Percentiles rank a stretch among this genome's conserved stretches.
Evolutionary conservation across 2,329 filamentous ascomycete species (phyloP).

Genomic region (Lasiodiplodia sp.): DNA sequence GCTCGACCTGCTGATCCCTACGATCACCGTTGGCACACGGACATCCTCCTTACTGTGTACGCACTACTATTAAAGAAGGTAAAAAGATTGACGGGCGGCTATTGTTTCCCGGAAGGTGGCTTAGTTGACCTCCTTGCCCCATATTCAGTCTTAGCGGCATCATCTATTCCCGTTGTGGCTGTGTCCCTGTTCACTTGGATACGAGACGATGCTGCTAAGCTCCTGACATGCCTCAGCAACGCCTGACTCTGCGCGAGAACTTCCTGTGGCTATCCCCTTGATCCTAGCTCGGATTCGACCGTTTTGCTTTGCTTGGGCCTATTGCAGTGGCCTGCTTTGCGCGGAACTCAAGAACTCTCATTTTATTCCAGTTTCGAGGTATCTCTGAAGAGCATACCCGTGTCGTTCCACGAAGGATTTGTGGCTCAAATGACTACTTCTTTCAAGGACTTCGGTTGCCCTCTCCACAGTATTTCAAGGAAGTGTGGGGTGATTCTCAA

Average conservation of each 20-base stretch:
- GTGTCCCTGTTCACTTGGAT: neutral
- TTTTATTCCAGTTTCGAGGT: too few species aligned
- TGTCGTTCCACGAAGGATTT: too few species aligned
- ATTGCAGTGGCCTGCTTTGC: neutral
- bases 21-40: neutral
- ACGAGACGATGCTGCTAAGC: neutral
- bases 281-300: neutral
- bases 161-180: neutral
- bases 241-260: neutral
- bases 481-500: too few species aligned
- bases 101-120: neutral
- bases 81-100: neutral
- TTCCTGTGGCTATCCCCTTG: neutral
- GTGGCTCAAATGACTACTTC: too few species aligned
- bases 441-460: too few species aligned
- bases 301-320: neutral
- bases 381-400: too few species aligned
- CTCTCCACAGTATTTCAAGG: too few species aligned
- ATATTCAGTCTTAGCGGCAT: neutral
- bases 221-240: neutral
- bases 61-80: too few species aligned
- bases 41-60: neutral
- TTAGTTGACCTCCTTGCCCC: neutral
- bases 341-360: neutral
- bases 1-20: conserved; percentile 8